phyloP scores from a whole-genome alignment of 495 filamentous ascomycete species.

The Immersiella caudata region DNA sequence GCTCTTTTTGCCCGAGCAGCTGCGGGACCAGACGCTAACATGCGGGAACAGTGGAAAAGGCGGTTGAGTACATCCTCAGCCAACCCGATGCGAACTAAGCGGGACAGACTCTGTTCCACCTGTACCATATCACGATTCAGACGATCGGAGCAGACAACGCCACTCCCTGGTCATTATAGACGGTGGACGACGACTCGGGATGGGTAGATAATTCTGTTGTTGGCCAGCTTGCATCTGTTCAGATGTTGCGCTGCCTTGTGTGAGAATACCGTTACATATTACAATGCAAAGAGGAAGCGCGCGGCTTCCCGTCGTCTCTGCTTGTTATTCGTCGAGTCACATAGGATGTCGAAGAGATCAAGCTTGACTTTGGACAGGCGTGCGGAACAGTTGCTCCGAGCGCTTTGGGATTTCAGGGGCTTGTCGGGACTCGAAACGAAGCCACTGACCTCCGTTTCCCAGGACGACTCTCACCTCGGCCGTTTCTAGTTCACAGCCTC shows the following conservation, averaged over 20 bases:
- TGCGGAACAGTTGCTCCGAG: too few species aligned
- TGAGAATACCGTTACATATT: constrained; percentile 8
- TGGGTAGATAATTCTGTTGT: constrained; percentile 14
- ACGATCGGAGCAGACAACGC: constrained; percentile 29
- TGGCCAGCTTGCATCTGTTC: constrained; percentile 12
- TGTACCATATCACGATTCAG: constrained; percentile 28
- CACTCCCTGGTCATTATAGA: constrained; percentile 34
- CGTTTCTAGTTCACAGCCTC: background rate
- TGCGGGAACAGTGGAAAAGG: constrained; percentile 77
- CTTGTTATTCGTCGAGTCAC: background rate
- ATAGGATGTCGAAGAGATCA: too few species aligned
- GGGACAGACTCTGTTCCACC: constrained; percentile 19
- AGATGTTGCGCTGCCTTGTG: background rate
- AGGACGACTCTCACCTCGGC: background rate
- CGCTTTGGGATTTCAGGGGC: background rate
- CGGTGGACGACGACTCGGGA: constrained; percentile 20
- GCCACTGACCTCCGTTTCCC: background rate
- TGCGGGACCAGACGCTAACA: constrained; percentile 23
- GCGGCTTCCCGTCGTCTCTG: constrained; percentile 3
- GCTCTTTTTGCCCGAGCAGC: constrained; percentile 38
- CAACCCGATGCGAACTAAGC: constrained; percentile 78
- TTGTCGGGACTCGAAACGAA: background rate
- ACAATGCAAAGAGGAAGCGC: constrained; percentile 9
- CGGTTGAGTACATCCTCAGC: constrained; percentile 90
- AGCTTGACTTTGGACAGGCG: too few species aligned